phyloP scores from a whole-genome alignment of 345 rosid species.

The Bruguiera parviflora region DNA sequence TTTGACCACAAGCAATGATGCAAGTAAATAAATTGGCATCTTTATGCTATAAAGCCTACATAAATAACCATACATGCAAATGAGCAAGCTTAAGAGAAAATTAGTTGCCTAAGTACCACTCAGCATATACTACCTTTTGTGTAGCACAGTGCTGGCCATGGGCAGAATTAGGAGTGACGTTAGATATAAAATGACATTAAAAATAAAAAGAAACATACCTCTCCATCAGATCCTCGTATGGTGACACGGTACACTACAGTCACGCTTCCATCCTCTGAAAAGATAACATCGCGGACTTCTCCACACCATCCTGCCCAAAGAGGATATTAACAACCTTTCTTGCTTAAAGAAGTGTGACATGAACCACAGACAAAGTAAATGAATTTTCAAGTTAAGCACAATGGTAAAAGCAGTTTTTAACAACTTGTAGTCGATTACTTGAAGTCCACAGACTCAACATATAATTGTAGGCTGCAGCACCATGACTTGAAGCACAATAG shows the following conservation, averaged over 20 bases:
- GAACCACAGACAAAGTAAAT: not conserved
- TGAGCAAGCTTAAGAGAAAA: too few species aligned
- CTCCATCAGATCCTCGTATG: slow-evolving; percentile 93
- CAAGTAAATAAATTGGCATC: too few species aligned
- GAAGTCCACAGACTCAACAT: too few species aligned
- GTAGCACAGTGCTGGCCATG: not conserved
- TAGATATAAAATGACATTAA: not conserved
- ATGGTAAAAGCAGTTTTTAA: not conserved
- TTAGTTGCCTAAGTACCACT: too few species aligned
- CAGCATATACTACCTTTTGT: too few species aligned
- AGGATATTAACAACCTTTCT: not conserved
- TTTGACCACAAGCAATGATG: too few species aligned
- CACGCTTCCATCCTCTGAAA: slow-evolving; percentile 78
- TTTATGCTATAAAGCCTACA: too few species aligned
- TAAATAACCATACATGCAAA: too few species aligned
- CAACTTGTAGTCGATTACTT: not conserved
- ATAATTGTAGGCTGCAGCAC: too few species aligned
- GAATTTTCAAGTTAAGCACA: not conserved
- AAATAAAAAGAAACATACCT: slow-evolving; percentile 43
- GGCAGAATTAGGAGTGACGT: not conserved
- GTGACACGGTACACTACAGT: slow-evolving; percentile 94
- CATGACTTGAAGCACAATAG: too few species aligned
- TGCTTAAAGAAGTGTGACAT: not conserved
- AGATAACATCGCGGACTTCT: slow-evolving; percentile 92
- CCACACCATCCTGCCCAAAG: slow-evolving; percentile 84